Conservation (phyloP, 1,284 basidiomycete genomes). For the Testicularia cyperi region DNA sequence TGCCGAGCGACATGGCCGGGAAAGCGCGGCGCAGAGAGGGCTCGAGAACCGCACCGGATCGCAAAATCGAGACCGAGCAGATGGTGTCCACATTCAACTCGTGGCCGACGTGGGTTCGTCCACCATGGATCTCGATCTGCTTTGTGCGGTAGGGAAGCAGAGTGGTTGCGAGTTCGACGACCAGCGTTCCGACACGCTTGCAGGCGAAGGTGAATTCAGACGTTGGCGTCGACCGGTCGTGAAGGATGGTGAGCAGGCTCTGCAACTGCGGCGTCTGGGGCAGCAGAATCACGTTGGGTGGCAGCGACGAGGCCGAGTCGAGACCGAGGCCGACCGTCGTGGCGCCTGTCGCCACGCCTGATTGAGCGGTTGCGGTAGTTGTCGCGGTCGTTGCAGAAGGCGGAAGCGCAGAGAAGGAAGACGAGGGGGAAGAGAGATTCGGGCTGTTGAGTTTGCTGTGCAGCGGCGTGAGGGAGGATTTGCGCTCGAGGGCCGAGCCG, state of each 20-base stretch:
- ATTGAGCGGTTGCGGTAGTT: neutral
- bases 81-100: slow-evolving; percentile 68
- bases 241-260: slow-evolving; percentile 71
- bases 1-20: slow-evolving; percentile 82
- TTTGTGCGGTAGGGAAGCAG: slow-evolving; percentile 73
- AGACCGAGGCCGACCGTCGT: neutral
- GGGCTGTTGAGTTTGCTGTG: neutral
- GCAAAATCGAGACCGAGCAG: slow-evolving; percentile 80
- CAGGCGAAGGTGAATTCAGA: slow-evolving; percentile 84
- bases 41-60: slow-evolving; percentile 86
- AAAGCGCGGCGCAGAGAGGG: slow-evolving; percentile 85
- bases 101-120: slow-evolving; percentile 71
- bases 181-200: slow-evolving; percentile 78
- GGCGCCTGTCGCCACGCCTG: neutral
- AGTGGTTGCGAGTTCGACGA: slow-evolving; percentile 82
- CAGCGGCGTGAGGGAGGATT: neutral
- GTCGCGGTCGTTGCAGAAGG: slow-evolving; percentile 8
- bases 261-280: slow-evolving; percentile 79
- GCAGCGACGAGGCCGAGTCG: slow-evolving; percentile 13
- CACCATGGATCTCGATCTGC: slow-evolving; percentile 66
- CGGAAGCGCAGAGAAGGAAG: too few relatives aligned
- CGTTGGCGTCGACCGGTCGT: slow-evolving; percentile 69
- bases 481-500: slow-evolving; percentile 15
- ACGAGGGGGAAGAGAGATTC: neutral
- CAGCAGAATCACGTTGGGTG: slow-evolving; percentile 70